Conservation (phyloP, 2,329 filamentous ascomycete genomes). For the Diplodia mutila region DNA sequence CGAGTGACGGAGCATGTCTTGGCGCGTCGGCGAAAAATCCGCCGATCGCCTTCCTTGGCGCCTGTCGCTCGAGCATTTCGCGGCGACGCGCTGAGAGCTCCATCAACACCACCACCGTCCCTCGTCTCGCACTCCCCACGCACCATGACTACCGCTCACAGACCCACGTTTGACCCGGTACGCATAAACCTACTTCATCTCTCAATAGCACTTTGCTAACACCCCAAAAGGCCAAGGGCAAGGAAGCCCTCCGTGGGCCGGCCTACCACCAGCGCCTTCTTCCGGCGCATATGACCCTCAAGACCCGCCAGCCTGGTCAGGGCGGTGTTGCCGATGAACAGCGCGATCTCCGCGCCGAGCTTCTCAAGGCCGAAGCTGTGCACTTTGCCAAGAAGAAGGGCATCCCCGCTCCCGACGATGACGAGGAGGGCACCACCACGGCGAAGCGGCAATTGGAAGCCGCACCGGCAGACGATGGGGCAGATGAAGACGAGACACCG, state of each 20-base stretch:
- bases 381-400: constrained; percentile 86
- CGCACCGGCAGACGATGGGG: constrained; percentile 35
- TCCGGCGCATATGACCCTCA: constrained; percentile 90
- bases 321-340: constrained; percentile 76
- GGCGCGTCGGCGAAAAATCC: constrained; percentile 17
- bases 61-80: neutral
- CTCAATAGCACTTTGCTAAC: constrained; percentile 33
- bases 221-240: constrained; percentile 73
- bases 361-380: constrained; percentile 83
- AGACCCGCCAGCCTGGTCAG: constrained; percentile 86
- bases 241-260: constrained; percentile 89
- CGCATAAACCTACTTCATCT: constrained; percentile 31
- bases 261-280: constrained; percentile 96
- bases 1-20: constrained; percentile 22
- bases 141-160: constrained; percentile 62
- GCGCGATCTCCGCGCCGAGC: constrained; percentile 86
- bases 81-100: neutral
- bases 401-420: constrained; percentile 54
- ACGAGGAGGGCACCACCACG: constrained; percentile 59
- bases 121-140: neutral
- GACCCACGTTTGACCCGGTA: constrained; percentile 96
- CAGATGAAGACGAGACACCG: constrained; percentile 64
- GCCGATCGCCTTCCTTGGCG: constrained; percentile 3
- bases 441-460: constrained; percentile 49
- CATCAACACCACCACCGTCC: constrained; percentile 2